Percentiles rank a stretch among this genome's conserved stretches.
Conservation (phyloP, 1,284 basidiomycete genomes). For the Ceratobasidium sp. region DNA sequence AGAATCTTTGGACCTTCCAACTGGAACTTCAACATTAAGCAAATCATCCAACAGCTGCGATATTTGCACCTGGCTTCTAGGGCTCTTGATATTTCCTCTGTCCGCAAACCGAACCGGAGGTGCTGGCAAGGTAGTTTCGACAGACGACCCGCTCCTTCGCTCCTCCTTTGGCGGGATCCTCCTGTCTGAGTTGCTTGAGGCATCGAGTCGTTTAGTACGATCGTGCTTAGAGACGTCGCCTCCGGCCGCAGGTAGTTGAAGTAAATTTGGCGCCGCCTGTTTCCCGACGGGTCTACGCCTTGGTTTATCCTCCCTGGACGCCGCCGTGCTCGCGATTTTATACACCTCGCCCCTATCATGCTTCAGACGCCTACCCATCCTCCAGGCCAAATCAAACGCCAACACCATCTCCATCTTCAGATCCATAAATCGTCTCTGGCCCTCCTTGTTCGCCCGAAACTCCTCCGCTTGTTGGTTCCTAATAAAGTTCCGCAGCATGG, state of each 20-base stretch:
- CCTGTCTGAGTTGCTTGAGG: too few relatives aligned
- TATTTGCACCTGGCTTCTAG: too few relatives aligned
- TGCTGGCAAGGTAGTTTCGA: too few relatives aligned
- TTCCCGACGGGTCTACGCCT: background rate
- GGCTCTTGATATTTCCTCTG: too few relatives aligned
- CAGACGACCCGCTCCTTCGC: too few relatives aligned
- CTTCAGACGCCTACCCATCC: conserved; percentile 18
- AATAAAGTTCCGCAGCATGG: background rate
- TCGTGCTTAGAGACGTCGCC: background rate
- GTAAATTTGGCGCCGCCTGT: background rate
- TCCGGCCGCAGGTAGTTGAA: background rate
- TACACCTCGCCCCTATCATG: conserved; percentile 10
- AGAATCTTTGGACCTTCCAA: background rate
- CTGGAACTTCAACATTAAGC: background rate
- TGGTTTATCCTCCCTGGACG: background rate
- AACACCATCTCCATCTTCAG: conserved; percentile 1
- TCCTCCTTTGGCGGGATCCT: too few relatives aligned
- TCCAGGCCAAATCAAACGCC: conserved; percentile 22
- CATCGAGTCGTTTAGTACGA: too few relatives aligned
- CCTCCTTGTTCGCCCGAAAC: background rate
- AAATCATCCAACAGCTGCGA: background rate
- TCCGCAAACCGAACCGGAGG: too few relatives aligned
- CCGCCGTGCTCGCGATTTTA: background rate
- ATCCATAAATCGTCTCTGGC: background rate
- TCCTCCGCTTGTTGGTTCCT: conserved; percentile 2